Percentiles rank a stretch among this genome's conserved stretches.
phyloP scores from a whole-genome alignment of 805 yeast species.

The Kazachstania bromeliacearum region DNA sequence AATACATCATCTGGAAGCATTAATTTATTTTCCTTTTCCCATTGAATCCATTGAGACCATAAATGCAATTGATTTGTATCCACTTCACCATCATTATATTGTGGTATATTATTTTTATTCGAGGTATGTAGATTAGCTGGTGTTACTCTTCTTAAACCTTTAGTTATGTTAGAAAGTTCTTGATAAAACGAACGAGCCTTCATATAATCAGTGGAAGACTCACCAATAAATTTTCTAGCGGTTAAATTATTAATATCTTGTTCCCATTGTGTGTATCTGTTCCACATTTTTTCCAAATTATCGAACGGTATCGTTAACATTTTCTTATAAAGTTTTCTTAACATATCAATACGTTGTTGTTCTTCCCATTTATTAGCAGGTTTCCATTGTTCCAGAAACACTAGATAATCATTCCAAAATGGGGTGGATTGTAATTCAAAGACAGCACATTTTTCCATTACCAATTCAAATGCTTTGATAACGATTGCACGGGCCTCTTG shows the following conservation, averaged over 20 bases:
- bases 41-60: constrained; percentile 70
- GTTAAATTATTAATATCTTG: constrained; percentile 62
- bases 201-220: constrained; percentile 78
- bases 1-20: constrained; percentile 43
- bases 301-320: constrained; percentile 68
- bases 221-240: constrained; percentile 78
- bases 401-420: constrained; percentile 78
- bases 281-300: constrained; percentile 72
- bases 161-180: constrained; percentile 56
- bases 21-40: constrained; percentile 69
- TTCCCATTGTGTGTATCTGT: constrained; percentile 74
- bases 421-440: constrained; percentile 57
- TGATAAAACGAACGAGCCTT: constrained; percentile 67
- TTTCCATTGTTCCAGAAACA: constrained; percentile 66
- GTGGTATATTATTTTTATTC: constrained; percentile 23
- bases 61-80: constrained; percentile 33
- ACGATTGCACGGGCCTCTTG: constrained; percentile 68
- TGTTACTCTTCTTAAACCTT: constrained; percentile 37
- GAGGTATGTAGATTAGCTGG: constrained; percentile 21
- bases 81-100: constrained; percentile 11
- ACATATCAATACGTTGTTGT: constrained; percentile 67
- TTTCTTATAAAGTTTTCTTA: constrained; percentile 62
- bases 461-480: constrained; percentile 75
- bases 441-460: constrained; percentile 64
- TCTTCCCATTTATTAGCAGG: constrained; percentile 78